Conservation (phyloP, 352 stramenopile genomes). For the Globisporangium megalacanthum region DNA sequence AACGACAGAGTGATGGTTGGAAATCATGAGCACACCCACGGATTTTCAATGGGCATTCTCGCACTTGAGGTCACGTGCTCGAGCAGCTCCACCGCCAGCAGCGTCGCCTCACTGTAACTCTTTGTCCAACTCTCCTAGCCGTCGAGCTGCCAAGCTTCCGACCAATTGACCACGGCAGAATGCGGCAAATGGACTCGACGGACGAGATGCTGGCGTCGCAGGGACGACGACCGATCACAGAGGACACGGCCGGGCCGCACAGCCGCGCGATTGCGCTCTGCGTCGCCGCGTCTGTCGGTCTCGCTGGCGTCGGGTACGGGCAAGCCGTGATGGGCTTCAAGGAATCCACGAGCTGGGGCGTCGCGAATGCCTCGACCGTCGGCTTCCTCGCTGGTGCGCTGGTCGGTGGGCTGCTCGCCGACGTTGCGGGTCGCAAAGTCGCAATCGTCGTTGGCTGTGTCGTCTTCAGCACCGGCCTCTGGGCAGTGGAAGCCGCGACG, state of each 20-base stretch:
- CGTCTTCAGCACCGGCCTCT: conserved; percentile 8
- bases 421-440: conserved; percentile 6
- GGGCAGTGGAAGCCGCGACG: background rate
- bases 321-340: background rate
- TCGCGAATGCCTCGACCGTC: conserved; percentile 1
- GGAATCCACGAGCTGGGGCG: conserved; percentile 1
- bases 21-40: background rate
- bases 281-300: background rate
- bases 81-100: too few species aligned
- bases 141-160: too few species aligned
- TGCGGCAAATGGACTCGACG: conserved; percentile 12
- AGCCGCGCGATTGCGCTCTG: conserved; percentile 4
- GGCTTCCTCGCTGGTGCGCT: conserved; percentile 6
- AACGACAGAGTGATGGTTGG: background rate
- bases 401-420: conserved; percentile 2
- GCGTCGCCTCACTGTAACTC: background rate
- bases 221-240: background rate
- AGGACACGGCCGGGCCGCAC: conserved; percentile 5
- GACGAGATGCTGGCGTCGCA: conserved; percentile 10
- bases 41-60: background rate
- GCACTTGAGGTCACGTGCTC: too few species aligned
- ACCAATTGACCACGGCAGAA: background rate
- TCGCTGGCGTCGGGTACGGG: conserved; percentile 6
- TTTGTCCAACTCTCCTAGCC: background rate
- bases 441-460: conserved; percentile 1